These are phyloP conservation scores for Aspergillus sp. DNA, from an alignment of 2,329 filamentous ascomycete genomes.

Conservation along the genomic window DNA sequence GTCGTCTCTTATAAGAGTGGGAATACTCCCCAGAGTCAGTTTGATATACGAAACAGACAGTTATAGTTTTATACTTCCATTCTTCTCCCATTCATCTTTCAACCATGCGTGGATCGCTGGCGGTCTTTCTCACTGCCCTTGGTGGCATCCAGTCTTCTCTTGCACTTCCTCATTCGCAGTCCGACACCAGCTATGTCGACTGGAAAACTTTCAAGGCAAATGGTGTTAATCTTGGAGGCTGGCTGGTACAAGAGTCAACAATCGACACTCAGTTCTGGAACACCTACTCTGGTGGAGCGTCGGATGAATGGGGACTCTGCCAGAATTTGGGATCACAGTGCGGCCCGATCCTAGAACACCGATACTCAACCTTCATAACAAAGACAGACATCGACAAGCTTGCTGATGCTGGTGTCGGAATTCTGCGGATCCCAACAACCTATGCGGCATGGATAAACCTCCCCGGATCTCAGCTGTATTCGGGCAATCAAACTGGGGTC, in stretches of 20 bases:
- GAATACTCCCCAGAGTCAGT: too few species aligned
- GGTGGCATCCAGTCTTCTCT: not conserved
- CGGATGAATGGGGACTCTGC: conserved; percentile 21
- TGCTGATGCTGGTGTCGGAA: conserved; percentile 4
- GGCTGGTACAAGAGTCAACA: conserved; percentile 21
- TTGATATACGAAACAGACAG: too few species aligned
- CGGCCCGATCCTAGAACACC: conserved; percentile 9
- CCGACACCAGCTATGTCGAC: conserved; percentile 11
- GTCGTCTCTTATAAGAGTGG: too few species aligned
- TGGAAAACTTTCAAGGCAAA: conserved; percentile 14
- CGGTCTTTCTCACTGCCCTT: conserved; percentile 1
- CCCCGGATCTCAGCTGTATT: conserved; percentile 20
- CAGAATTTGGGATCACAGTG: conserved; percentile 7
- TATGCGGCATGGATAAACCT: conserved; percentile 17
- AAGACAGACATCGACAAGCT: conserved; percentile 9
- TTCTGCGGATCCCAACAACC: conserved; percentile 13
- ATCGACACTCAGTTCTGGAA: conserved; percentile 19
- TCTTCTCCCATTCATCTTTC: too few species aligned
- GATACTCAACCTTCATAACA: conserved; percentile 14
- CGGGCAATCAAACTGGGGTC: conserved; percentile 16
- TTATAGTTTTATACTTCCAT: too few species aligned
- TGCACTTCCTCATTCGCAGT: conserved; percentile 1
- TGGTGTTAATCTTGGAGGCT: conserved; percentile 20
- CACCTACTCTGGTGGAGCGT: conserved; percentile 12
- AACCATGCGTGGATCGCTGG: not conserved